Base-by-base conservation (phyloP, 2,329 filamentous ascomycete species). In the Ascosphaera acerosa region DNA sequence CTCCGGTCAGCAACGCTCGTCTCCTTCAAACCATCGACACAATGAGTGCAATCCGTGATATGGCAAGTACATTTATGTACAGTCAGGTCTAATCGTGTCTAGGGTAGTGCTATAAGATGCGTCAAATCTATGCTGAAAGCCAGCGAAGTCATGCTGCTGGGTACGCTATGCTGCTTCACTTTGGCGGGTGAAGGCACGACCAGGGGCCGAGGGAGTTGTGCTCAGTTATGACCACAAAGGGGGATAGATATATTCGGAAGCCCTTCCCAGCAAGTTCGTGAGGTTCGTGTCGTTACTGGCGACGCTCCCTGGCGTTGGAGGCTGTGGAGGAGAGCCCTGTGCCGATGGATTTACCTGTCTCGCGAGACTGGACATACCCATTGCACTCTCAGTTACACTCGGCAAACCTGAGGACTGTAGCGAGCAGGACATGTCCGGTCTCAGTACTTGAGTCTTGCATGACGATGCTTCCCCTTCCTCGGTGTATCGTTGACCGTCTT, bases 251-350 rank as follows among this genome's bases (percentile, higher is more conserved):
- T 57, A 58, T 40, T 59, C 54, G n/a, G 50, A 44, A 20, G 54
- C 55, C 10, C 55, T 46, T 35, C 58, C 55, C 9, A 57, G 34
- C n/a, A 58, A 41, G 35, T 53, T 57, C 3, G 51, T 53, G 20
- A 52, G 49, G 29, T 51, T 49, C 55, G 54, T 58, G 35, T 58
- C 55, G 15, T 51, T 46, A 34, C 55, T 55, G 16, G 47, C 51
- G n/a, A 53, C 54, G 38, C 54, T 57, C 35, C 58, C 55, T 1
- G 55, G 55, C 0, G 55, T 58, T n/a, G 53, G 53, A 3, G 54
- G 54, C 4, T 52, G 51, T 12, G 54, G 38, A 4, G 52, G 54
- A 17, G 45, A 44, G 29, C 48, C 34, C 38, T 25, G 42, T 34
- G 7, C 31, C 33, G 10, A 36, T 32, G 38, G 38, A 33, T 17